These are phyloP conservation scores for Lactarius hatsudake DNA, from an alignment of 768 basidiomycete genomes.

Conservation along the genomic window DNA sequence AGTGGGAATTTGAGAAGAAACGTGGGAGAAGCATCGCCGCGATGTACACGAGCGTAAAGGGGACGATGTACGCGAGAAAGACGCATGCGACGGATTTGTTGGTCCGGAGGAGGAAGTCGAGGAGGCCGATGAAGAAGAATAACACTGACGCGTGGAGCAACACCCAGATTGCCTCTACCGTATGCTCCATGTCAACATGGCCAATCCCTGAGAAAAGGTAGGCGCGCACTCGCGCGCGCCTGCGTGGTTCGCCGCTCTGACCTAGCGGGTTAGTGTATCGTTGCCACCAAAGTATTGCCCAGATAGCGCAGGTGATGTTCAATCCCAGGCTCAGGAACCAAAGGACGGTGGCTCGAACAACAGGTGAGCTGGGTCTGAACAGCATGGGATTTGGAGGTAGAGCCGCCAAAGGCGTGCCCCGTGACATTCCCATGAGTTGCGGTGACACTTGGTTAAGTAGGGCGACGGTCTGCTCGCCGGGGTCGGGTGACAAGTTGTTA, in stretches of 20 bases:
- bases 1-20: neutral
- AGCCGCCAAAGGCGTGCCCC: neutral
- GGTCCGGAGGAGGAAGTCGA: constrained; percentile 8
- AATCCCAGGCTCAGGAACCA: neutral
- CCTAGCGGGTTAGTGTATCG: neutral
- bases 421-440: neutral
- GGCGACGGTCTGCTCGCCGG: neutral
- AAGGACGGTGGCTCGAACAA: neutral
- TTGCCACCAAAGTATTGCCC: neutral
- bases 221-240: neutral
- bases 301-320: neutral
- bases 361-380: neutral
- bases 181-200: neutral
- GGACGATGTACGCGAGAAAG: neutral
- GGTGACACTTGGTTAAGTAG: constrained; percentile 4
- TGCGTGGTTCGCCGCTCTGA: neutral
- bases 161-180: neutral
- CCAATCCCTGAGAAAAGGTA: neutral
- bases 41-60: neutral
- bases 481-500: neutral
- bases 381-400: neutral
- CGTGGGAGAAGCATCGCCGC: neutral
- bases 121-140: constrained; percentile 3
- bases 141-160: neutral
- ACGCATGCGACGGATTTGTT: neutral